phyloP scores from a whole-genome alignment of 352 stramenopile species.

The Phytopythium kandeliae region DNA sequence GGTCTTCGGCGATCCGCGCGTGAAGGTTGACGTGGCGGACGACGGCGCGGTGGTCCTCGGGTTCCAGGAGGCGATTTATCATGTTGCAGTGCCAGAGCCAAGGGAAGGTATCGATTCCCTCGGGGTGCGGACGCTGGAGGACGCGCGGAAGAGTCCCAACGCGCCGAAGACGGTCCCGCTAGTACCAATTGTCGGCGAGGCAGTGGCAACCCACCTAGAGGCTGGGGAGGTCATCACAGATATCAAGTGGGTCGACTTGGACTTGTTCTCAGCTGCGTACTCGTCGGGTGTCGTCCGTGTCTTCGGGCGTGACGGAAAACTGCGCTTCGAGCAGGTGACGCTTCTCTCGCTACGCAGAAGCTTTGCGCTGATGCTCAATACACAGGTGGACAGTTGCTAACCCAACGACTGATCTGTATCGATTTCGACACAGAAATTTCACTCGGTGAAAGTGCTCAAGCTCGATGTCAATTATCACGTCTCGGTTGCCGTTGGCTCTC shows the following conservation, averaged over 20 bases:
- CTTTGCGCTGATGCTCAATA: too few species aligned
- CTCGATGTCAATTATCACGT: conserved; percentile 43
- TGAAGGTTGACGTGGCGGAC: conserved; percentile 48
- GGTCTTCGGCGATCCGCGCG: conserved; percentile 34
- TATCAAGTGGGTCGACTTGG: conserved; percentile 61
- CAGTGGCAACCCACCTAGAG: conserved; percentile 22
- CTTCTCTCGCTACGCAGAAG: too few species aligned
- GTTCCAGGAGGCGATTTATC: conserved; percentile 32
- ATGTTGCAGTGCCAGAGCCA: neutral
- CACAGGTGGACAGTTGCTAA: too few species aligned
- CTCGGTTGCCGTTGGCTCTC: conserved; percentile 20
- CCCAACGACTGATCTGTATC: too few species aligned
- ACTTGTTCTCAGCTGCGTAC: conserved; percentile 52
- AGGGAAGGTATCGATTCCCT: neutral
- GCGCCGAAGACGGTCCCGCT: conserved; percentile 2
- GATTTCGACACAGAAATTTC: conserved; percentile 36
- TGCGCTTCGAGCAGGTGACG: conserved; percentile 58
- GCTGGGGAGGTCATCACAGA: conserved; percentile 43
- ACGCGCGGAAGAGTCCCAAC: conserved; percentile 10
- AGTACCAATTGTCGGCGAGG: conserved; percentile 18
- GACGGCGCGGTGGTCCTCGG: conserved; percentile 42
- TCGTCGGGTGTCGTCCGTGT: conserved; percentile 54
- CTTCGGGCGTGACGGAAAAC: conserved; percentile 37
- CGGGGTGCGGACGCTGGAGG: conserved; percentile 10
- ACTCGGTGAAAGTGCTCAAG: conserved; percentile 34